Percentiles rank a stretch among this genome's conserved stretches.
phyloP scores from a whole-genome alignment of 345 rosid species.

The Erucastrum elatum region DNA sequence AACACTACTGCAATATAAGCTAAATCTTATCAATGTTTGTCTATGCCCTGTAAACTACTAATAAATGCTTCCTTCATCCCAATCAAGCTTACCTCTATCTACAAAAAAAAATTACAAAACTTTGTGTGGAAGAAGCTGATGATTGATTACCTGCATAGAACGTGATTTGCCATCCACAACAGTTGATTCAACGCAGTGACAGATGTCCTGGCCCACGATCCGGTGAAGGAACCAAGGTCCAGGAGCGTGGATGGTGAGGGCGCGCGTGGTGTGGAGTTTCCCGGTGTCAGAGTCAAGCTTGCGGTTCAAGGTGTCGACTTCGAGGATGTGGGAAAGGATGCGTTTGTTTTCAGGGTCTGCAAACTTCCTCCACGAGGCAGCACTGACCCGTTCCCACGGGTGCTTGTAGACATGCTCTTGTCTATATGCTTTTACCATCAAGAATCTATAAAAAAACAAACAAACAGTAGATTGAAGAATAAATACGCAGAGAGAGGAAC shows the following conservation, averaged over 20 bases:
- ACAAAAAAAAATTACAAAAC: not conserved
- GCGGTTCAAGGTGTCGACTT: constrained; percentile 77
- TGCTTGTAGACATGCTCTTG: constrained; percentile 95
- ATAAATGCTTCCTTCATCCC: not conserved
- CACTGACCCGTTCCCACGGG: constrained; percentile 98
- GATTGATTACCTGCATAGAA: constrained; percentile 57
- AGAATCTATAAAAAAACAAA: constrained; percentile 24
- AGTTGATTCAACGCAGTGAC: constrained; percentile 89
- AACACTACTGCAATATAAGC: not conserved
- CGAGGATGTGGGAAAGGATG: constrained; percentile 72
- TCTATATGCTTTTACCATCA: constrained; percentile 73
- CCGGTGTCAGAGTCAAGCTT: constrained; percentile 71
- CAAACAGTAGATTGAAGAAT: not conserved
- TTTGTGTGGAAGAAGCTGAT: not conserved
- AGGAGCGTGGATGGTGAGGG: constrained; percentile 79
- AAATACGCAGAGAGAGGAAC: constrained; percentile 2
- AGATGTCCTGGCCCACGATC: constrained; percentile 84
- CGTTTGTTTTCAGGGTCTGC: constrained; percentile 92
- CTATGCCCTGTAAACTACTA: not conserved
- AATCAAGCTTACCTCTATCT: not conserved
- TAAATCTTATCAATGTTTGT: not conserved
- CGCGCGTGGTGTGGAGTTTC: constrained; percentile 87
- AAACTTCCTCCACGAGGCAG: constrained; percentile 98
- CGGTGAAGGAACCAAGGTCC: constrained; percentile 93
- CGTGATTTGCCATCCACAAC: constrained; percentile 67